A percentile compares a stretch with the other conserved stretches of the same genome.
These are phyloP conservation scores for Pichia sp. DNA, from an alignment of 1,139 yeast species.

Conservation along the genomic window DNA sequence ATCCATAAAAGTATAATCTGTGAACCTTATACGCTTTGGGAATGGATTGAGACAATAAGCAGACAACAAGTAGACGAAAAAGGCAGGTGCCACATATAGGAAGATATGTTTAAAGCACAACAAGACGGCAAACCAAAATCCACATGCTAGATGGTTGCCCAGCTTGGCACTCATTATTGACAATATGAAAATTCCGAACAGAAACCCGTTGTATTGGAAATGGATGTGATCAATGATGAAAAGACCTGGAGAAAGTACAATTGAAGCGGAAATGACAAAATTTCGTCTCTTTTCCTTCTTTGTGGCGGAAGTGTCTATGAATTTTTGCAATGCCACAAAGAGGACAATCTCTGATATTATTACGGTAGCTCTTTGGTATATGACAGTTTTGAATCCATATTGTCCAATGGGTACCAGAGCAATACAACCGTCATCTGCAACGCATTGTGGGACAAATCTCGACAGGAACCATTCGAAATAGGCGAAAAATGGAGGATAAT, in stretches of 20 bases:
- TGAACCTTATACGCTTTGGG: constrained; percentile 8
- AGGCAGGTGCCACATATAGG: constrained; percentile 91
- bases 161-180: constrained; percentile 67
- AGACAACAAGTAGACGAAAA: constrained; percentile 69
- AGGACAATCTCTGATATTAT: constrained; percentile 68
- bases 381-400: constrained; percentile 71
- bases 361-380: constrained; percentile 78
- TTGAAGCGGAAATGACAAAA: constrained; percentile 74
- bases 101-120: constrained; percentile 93
- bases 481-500: constrained; percentile 97
- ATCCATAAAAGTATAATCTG: constrained; percentile 18
- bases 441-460: constrained; percentile 59
- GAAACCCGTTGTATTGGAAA: constrained; percentile 90
- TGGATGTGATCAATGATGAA: constrained; percentile 87
- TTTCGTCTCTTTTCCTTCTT: constrained; percentile 38
- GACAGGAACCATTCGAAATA: constrained; percentile 83
- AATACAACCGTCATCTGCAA: constrained; percentile 69
- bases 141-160: constrained; percentile 54
- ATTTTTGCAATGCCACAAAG: constrained; percentile 66
- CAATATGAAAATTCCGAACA: constrained; percentile 75
- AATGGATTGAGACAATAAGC: constrained; percentile 53
- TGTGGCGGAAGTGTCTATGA: constrained; percentile 43
- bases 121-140: constrained; percentile 64
- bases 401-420: constrained; percentile 56
- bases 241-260: constrained; percentile 84